These are phyloP conservation scores for Secale cereale DNA, from an alignment of 176 grass and related monocot species.

Conservation along the genomic window DNA sequence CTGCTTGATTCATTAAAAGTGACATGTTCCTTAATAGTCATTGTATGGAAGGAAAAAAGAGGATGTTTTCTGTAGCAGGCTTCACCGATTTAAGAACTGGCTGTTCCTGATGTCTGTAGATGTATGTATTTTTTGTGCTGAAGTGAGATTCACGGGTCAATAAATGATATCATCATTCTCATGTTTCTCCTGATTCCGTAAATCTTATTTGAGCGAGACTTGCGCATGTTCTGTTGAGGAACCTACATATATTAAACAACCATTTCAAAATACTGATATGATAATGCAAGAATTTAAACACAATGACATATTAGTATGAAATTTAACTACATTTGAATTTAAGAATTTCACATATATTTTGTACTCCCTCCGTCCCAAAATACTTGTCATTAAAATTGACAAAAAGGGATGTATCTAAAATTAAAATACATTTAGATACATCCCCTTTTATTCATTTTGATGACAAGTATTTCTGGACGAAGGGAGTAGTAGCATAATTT, in stretches of 20 bases:
- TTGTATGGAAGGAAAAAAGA: constrained; percentile 23
- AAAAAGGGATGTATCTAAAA: too few species aligned
- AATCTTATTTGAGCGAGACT: background rate
- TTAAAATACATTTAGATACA: too few species aligned
- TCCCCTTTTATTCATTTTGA: too few species aligned
- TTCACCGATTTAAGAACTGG: background rate
- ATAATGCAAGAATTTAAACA: background rate
- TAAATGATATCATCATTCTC: constrained; percentile 15
- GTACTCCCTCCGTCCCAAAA: too few species aligned
- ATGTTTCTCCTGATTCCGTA: background rate
- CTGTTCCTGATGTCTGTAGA: constrained; percentile 8
- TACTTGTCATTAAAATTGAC: too few species aligned
- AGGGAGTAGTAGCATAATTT: too few species aligned
- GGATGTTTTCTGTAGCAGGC: background rate
- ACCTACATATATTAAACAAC: too few species aligned
- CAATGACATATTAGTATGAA: background rate
- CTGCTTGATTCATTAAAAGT: constrained; percentile 34
- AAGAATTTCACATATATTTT: background rate
- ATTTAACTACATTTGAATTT: background rate
- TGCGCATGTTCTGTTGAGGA: too few species aligned
- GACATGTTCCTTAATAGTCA: constrained; percentile 9
- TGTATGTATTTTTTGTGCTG: constrained; percentile 15
- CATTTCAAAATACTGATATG: background rate
- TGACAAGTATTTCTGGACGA: too few species aligned
- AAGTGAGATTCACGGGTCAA: background rate